Evolutionary conservation across 1,139 yeast species (phyloP), one percentile per base, ranked within the genome.

Genomic region (Geotrichum armillariae): DNA sequence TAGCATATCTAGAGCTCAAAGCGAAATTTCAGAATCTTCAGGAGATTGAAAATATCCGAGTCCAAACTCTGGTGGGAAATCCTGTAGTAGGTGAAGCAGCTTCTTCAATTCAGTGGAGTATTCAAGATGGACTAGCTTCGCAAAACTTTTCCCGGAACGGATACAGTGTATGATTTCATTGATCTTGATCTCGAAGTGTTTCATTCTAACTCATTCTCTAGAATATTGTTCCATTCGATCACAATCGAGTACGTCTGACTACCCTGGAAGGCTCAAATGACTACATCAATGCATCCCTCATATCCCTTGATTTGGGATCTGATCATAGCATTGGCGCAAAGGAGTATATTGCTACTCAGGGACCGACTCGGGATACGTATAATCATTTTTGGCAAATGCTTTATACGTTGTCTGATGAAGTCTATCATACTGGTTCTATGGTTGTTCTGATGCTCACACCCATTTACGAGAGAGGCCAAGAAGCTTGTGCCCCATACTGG

Each of bases 321-420:
- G 40, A 59, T 56, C 41, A 48, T 2, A 35, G 46, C 5, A 18
- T 73, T 45, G 73, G 56, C 23, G 50, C 49, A 40, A 59, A 49
- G 59, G 60, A 27, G 59, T 80, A 78, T 56, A 78, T 83, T 41
- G 84, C 85, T 1, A 72, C 83, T 1, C 88, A 83, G 62, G 91
- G 97, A 0, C 98, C 99, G 0, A 72, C 82, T 4, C 63, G 64
- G 2, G 51, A 62, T 11, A 90, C 97, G 0, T 70, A 74, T 49
- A 75, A 70, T 34, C 91, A 86, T 61, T 89, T 88, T 64, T 91
- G 96, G 99, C 82, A 83, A 51, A 89, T 89, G 96, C 80, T 86
- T 35, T 78, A 74, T 56, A 71, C 41, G 1, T 17, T 40, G 35
- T 45, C 43, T 6, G 38, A 32, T 14, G 20, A 39, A 7, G 37